phyloP scores from a whole-genome alignment of 2,329 filamentous ascomycete genomes.

The Dothideomycetes sp. region DNA sequence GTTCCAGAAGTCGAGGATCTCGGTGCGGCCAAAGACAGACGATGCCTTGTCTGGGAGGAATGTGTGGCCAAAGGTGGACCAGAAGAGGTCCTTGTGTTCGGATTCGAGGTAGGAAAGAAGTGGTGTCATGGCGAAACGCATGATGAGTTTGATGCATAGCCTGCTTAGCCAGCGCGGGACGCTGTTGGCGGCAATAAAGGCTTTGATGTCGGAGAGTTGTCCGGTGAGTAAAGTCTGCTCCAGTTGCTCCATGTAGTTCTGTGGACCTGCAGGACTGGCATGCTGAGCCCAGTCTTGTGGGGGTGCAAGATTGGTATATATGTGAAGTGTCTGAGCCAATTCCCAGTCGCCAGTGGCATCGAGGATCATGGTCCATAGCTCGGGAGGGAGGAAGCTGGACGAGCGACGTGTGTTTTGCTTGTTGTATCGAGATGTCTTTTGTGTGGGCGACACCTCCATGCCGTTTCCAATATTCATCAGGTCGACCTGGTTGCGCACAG shows the following conservation, averaged over 20 bases:
- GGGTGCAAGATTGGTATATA: constrained; percentile 66
- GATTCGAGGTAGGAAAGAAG: constrained; percentile 64
- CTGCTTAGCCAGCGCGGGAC: constrained; percentile 67
- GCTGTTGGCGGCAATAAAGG: constrained; percentile 56
- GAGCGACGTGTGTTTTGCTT: constrained; percentile 15
- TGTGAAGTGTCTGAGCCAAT: constrained; percentile 65
- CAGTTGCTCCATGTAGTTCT: constrained; percentile 64
- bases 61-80: constrained; percentile 70
- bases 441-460: constrained; percentile 39
- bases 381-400: constrained; percentile 53
- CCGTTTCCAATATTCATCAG: constrained; percentile 63
- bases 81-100: constrained; percentile 64
- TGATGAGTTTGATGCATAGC: constrained; percentile 75
- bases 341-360: constrained; percentile 86
- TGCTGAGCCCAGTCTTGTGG: constrained; percentile 63
- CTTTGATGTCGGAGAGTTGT: constrained; percentile 59
- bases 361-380: constrained; percentile 83
- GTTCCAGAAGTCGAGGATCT: constrained; percentile 86
- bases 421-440: constrained; percentile 10
- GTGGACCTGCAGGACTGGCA: constrained; percentile 52
- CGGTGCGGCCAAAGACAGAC: constrained; percentile 70
- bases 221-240: constrained; percentile 77
- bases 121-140: constrained; percentile 77
- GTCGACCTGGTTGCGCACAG: constrained; percentile 67
- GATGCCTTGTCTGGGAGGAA: constrained; percentile 82